Conservation (phyloP, 148 eudicot species). For the Vaccinium myrtillus region DNA sequence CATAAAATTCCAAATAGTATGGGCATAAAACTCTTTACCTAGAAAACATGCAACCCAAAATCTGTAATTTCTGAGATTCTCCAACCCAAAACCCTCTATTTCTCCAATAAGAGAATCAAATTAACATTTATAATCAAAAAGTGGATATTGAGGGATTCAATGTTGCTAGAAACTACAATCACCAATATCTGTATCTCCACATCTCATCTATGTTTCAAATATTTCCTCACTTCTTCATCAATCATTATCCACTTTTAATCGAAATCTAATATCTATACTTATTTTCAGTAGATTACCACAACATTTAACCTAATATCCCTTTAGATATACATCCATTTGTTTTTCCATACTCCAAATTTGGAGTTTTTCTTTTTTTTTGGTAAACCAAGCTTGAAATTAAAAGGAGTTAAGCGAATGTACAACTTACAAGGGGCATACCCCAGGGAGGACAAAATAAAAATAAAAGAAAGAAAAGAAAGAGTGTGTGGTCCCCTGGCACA, state of each 20-base stretch:
- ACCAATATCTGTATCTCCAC: background rate
- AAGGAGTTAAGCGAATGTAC: no score
- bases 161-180: background rate
- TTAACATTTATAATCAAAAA: background rate
- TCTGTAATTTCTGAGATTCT: background rate
- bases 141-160: background rate
- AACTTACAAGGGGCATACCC: no score
- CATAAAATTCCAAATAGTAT: background rate
- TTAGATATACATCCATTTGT: background rate
- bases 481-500: no score
- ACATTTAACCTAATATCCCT: no score
- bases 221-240: background rate
- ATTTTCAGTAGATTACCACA: background rate
- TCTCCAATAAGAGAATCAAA: background rate
- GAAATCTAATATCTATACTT: background rate
- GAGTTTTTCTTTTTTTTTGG: no score
- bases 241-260: background rate
- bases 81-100: background rate
- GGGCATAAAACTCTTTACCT: background rate
- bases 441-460: no score
- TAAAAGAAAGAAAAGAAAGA: no score
- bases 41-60: background rate
- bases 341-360: background rate
- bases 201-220: background rate
- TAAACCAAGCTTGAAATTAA: no score